A percentile compares a stretch with the other conserved stretches of the same genome.
These are phyloP conservation scores for Daldinia vernicosa DNA, from an alignment of 495 filamentous ascomycete genomes.

Conservation along the genomic window DNA sequence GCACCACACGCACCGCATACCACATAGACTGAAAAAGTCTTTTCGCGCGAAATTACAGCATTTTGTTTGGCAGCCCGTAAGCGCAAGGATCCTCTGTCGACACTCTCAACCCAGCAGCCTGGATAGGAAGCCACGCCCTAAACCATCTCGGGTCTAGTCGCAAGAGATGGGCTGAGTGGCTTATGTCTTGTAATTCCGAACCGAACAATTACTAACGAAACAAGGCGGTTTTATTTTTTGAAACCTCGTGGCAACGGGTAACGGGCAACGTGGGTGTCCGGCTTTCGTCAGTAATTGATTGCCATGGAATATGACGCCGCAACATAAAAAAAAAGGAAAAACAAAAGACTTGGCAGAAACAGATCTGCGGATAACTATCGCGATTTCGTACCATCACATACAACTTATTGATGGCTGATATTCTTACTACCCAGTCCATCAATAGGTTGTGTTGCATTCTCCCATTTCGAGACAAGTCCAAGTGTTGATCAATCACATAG, in stretches of 20 bases:
- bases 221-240: slow-evolving; percentile 30
- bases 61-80: slow-evolving; percentile 36
- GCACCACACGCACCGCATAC: slow-evolving; percentile 26
- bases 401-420: slow-evolving; percentile 14
- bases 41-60: slow-evolving; percentile 39
- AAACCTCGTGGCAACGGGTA: slow-evolving; percentile 34
- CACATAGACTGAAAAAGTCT: slow-evolving; percentile 6
- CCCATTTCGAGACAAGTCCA: slow-evolving; percentile 33
- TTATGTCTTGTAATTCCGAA: slow-evolving; percentile 31
- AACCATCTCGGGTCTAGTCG: slow-evolving; percentile 33
- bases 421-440: slow-evolving; percentile 17
- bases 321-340: slow-evolving; percentile 14
- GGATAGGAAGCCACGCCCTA: slow-evolving; percentile 42
- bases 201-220: slow-evolving; percentile 15
- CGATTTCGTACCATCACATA: slow-evolving; percentile 31
- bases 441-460: slow-evolving; percentile 34
- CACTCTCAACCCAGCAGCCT: slow-evolving; percentile 40
- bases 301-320: slow-evolving; percentile 33
- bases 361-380: slow-evolving; percentile 27
- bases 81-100: slow-evolving; percentile 38
- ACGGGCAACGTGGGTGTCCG: slow-evolving; percentile 18
- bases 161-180: slow-evolving; percentile 28
- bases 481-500: slow-evolving; percentile 40
- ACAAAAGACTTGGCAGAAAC: slow-evolving; percentile 11
- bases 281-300: slow-evolving; percentile 28